A percentile compares a stretch with the other conserved stretches of the same genome.
These are phyloP conservation scores for Phytophthora boehmeriae DNA, from an alignment of 352 stramenopile genomes.

Conservation along the genomic window DNA sequence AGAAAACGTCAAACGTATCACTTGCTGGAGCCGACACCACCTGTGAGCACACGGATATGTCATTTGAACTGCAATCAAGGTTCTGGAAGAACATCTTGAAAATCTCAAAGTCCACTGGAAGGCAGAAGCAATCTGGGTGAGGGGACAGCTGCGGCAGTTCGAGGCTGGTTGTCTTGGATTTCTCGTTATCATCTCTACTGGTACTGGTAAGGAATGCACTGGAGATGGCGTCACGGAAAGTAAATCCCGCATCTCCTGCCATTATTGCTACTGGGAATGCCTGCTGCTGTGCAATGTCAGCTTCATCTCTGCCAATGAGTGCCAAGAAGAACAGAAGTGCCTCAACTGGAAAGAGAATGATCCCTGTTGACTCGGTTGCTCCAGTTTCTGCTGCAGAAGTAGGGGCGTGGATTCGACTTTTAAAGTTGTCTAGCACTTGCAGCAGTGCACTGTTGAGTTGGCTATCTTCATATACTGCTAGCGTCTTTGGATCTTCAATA, in stretches of 20 bases:
- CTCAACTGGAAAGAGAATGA: slow-evolving; percentile 77
- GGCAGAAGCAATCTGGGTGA: slow-evolving; percentile 82
- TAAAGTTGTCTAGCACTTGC: slow-evolving; percentile 36
- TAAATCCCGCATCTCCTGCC: slow-evolving; percentile 69
- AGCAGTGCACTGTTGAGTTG: slow-evolving; percentile 49
- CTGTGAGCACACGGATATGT: slow-evolving; percentile 15
- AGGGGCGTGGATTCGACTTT: neutral
- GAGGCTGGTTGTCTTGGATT: slow-evolving; percentile 18
- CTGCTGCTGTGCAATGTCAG: neutral
- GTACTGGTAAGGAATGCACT: slow-evolving; percentile 48
- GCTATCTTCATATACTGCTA: slow-evolving; percentile 42
- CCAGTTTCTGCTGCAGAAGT: neutral
- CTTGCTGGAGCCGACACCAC: slow-evolving; percentile 46
- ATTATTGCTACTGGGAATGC: slow-evolving; percentile 40
- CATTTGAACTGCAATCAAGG: slow-evolving; percentile 8
- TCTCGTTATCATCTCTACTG: slow-evolving; percentile 17
- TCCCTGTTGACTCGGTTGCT: slow-evolving; percentile 29
- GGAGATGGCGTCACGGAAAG: slow-evolving; percentile 63
- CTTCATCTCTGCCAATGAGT: slow-evolving; percentile 22
- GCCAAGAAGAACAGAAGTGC: slow-evolving; percentile 59
- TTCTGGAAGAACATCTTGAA: slow-evolving; percentile 50
- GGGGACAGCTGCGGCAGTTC: slow-evolving; percentile 80
- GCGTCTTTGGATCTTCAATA: slow-evolving; percentile 22
- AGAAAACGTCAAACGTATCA: slow-evolving; percentile 82
- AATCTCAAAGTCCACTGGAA: slow-evolving; percentile 80